Conservation (phyloP, 805 yeast species). For the Yarrowia sp. region DNA sequence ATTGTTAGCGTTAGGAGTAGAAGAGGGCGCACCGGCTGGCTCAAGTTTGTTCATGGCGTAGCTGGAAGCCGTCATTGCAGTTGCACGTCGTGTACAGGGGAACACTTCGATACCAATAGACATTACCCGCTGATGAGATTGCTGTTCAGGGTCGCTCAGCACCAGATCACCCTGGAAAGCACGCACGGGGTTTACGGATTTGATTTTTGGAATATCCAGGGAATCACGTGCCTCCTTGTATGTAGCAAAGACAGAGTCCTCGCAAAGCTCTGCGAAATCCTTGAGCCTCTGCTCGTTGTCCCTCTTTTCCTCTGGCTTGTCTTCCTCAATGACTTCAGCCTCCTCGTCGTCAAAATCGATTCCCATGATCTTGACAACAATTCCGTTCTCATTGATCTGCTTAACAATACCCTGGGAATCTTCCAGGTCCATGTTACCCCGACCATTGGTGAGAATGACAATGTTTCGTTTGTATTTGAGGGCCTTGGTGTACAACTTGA, state of each 20-base stretch:
- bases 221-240: constrained; percentile 28
- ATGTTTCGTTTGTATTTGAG: constrained; percentile 41
- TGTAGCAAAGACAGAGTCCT: constrained; percentile 26
- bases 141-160: constrained; percentile 44
- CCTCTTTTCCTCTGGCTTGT: constrained; percentile 12
- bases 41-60: background rate
- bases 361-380: constrained; percentile 28
- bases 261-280: constrained; percentile 2
- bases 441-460: constrained; percentile 39
- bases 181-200: constrained; percentile 47
- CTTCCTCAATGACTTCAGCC: background rate
- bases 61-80: constrained; percentile 26
- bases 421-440: constrained; percentile 21
- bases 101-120: constrained; percentile 28
- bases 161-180: constrained; percentile 49
- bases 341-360: constrained; percentile 27
- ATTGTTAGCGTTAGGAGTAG: background rate
- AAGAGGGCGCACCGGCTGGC: background rate
- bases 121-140: constrained; percentile 32
- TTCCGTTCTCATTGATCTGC: constrained; percentile 25
- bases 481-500: constrained; percentile 32
- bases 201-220: constrained; percentile 35
- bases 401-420: constrained; percentile 12
- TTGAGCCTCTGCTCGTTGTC: constrained; percentile 14
- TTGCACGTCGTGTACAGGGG: constrained; percentile 30